These are phyloP conservation scores for Boletus fagicola DNA, from an alignment of 768 basidiomycete genomes.

Conservation along the genomic window DNA sequence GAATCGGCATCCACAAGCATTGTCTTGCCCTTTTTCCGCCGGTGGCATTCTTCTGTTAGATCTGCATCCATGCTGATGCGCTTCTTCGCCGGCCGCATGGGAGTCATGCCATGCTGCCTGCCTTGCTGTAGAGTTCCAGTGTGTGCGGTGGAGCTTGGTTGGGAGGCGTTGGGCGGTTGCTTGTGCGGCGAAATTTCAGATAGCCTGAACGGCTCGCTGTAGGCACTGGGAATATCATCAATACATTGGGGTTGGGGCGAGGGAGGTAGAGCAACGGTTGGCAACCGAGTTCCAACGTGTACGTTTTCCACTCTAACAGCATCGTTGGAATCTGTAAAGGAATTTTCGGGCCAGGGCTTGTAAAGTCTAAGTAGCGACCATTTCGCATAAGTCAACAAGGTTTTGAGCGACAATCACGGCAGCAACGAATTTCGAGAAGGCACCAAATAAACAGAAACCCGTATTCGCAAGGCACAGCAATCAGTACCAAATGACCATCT, in stretches of 20 bases:
- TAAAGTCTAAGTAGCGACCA: conserved; percentile 29
- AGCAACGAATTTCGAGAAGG: conserved; percentile 21
- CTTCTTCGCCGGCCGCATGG: conserved; percentile 47
- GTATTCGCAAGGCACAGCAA: conserved; percentile 27
- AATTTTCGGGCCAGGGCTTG: conserved; percentile 21
- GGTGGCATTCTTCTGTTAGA: conserved; percentile 18
- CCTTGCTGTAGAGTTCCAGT: conserved; percentile 21
- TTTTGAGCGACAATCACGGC: conserved; percentile 28
- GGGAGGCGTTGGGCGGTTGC: conserved; percentile 8
- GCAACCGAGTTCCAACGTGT: conserved; percentile 6
- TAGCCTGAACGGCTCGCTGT: conserved; percentile 37
- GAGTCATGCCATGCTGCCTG: conserved; percentile 32
- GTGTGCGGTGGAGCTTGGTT: conserved; percentile 6
- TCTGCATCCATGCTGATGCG: conserved; percentile 39
- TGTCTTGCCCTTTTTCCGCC: conserved; percentile 35
- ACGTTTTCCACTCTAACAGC: conserved; percentile 12
- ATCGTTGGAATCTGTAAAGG: conserved; percentile 7
- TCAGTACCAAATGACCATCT: conserved; percentile 23
- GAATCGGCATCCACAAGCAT: conserved; percentile 7
- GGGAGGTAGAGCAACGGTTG: not conserved
- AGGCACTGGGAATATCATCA: not conserved
- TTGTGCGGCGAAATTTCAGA: conserved; percentile 52
- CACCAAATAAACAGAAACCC: conserved; percentile 16
- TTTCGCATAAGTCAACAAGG: conserved; percentile 18
- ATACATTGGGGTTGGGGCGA: not conserved